phyloP scores from a whole-genome alignment of 2,329 filamentous ascomycete species.

The Graphiopsis chlorocephala region DNA sequence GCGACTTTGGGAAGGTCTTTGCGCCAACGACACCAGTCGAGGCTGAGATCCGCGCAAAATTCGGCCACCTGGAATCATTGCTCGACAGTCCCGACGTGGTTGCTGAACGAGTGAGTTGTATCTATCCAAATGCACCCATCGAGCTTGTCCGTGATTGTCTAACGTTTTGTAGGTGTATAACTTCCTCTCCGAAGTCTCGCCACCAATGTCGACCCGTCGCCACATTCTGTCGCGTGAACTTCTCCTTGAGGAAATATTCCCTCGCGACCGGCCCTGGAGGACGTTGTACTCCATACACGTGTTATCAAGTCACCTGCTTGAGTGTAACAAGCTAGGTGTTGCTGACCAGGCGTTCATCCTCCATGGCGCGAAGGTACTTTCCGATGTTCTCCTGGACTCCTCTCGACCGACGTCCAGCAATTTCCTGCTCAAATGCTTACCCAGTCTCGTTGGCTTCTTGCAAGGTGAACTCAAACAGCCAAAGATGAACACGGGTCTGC shows the following conservation, averaged over 20 bases:
- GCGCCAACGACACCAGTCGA: conserved; percentile 57
- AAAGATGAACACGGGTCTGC: not conserved
- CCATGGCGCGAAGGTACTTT: conserved; percentile 27
- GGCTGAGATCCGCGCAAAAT: conserved; percentile 75
- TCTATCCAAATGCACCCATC: not conserved
- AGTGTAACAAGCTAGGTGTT: conserved; percentile 30
- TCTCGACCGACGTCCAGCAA: conserved; percentile 12
- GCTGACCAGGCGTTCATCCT: conserved; percentile 30
- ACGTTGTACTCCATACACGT: conserved; percentile 67
- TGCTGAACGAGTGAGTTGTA: conserved; percentile 21
- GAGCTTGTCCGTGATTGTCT: not conserved
- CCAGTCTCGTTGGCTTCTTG: conserved; percentile 27
- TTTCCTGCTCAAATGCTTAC: conserved; percentile 20
- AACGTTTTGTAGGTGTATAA: conserved; percentile 54
- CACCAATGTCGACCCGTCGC: conserved; percentile 35
- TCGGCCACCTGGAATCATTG: conserved; percentile 78
- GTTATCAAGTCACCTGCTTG: conserved; percentile 58
- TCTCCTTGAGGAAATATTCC: conserved; percentile 64
- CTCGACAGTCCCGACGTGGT: conserved; percentile 65
- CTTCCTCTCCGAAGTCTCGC: conserved; percentile 61
- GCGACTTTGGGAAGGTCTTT: conserved; percentile 27
- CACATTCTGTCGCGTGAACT: conserved; percentile 55
- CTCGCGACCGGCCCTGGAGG: conserved; percentile 64
- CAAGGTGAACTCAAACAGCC: conserved; percentile 19
- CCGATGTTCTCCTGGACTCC: conserved; percentile 24